phyloP scores from a whole-genome alignment of 2,329 filamentous ascomycete species.

The Hypomyces perniciosus region DNA sequence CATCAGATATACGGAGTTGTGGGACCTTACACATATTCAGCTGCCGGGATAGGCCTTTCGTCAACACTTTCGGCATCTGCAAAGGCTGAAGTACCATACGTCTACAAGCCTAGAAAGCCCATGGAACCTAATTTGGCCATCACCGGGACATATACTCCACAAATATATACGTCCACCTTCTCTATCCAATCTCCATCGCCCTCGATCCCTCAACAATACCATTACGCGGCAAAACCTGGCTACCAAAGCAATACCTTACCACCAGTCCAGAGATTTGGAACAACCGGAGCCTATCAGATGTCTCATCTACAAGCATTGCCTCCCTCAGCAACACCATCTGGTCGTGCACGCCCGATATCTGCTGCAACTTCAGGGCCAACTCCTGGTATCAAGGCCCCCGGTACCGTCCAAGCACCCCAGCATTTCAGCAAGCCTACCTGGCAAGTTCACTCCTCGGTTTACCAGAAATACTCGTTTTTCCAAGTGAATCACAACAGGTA shows the following conservation, averaged over 20 bases:
- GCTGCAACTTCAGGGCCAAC: background rate
- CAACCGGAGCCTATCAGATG: constrained; percentile 8
- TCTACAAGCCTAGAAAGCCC: constrained; percentile 45
- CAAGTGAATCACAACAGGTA: constrained; percentile 55
- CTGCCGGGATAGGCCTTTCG: constrained; percentile 53
- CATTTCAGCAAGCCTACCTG: constrained; percentile 22
- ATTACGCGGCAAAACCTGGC: background rate
- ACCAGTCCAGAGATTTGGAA: constrained; percentile 18
- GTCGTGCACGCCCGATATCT: constrained; percentile 4
- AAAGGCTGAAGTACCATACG: constrained; percentile 43
- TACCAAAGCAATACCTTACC: background rate
- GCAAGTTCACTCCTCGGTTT: constrained; percentile 35
- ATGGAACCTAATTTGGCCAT: constrained; percentile 20
- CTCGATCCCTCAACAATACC: background rate
- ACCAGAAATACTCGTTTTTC: constrained; percentile 53
- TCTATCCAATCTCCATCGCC: background rate
- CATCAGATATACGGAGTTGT: constrained; percentile 22
- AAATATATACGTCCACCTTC: constrained; percentile 19
- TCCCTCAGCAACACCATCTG: constrained; percentile 8
- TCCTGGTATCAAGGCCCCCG: background rate
- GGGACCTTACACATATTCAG: constrained; percentile 11
- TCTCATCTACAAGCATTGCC: constrained; percentile 11
- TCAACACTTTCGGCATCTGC: constrained; percentile 42
- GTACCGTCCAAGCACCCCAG: constrained; percentile 1
- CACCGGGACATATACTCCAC: constrained; percentile 20